These are phyloP conservation scores for Protomyces macrosporus DNA, from an alignment of 1,139 yeast species.

Conservation along the genomic window DNA sequence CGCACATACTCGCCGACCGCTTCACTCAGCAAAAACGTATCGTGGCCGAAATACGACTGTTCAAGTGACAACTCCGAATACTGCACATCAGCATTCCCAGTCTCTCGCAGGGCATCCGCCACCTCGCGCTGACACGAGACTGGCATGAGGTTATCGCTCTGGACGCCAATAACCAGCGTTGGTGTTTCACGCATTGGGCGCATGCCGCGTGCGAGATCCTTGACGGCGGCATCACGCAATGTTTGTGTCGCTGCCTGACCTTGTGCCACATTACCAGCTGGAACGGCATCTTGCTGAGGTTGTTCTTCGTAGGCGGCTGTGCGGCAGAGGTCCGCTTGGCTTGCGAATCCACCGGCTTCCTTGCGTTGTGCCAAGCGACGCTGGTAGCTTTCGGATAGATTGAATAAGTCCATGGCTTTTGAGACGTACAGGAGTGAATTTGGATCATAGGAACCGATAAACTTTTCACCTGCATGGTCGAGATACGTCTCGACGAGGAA, in stretches of 20 bases:
- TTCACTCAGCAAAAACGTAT: slow-evolving; percentile 74
- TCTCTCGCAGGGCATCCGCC: slow-evolving; percentile 53
- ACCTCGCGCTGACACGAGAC: slow-evolving; percentile 92
- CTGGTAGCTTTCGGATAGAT: slow-evolving; percentile 42
- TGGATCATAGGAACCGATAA: slow-evolving; percentile 85
- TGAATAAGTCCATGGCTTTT: slow-evolving; percentile 93
- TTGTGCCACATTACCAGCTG: neutral
- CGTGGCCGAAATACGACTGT: slow-evolving; percentile 80
- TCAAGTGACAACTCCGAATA: slow-evolving; percentile 73
- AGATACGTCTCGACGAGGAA: slow-evolving; percentile 84
- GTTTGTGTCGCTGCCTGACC: neutral
- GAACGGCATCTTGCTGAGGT: neutral
- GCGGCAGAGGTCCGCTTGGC: slow-evolving; percentile 13
- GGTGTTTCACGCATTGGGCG: slow-evolving; percentile 57
- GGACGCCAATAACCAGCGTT: slow-evolving; percentile 79
- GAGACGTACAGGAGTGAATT: slow-evolving; percentile 80
- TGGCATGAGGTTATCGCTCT: slow-evolving; percentile 85
- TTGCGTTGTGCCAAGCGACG: neutral
- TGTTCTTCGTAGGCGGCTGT: slow-evolving; percentile 50
- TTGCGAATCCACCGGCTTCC: neutral
- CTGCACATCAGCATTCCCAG: slow-evolving; percentile 43
- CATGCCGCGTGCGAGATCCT: slow-evolving; percentile 65
- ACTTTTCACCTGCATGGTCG: slow-evolving; percentile 93
- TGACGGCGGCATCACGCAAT: slow-evolving; percentile 34
- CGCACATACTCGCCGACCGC: slow-evolving; percentile 75